Conservation (phyloP, 148 eudicot genomes). For the Dysphania ambrosioides region DNA sequence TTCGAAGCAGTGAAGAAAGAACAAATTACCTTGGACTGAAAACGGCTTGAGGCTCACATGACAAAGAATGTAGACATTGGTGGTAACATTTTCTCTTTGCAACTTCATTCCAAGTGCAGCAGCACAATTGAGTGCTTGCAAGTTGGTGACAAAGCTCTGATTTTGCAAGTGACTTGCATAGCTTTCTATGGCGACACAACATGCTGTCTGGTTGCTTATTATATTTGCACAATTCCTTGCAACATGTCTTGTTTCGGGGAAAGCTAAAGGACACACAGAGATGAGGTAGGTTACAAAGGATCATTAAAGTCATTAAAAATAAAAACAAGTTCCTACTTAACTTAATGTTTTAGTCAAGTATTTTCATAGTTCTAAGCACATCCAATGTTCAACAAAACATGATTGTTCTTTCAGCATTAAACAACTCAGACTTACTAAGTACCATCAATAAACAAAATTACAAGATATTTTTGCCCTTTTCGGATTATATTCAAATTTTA, state of each 20-base stretch:
- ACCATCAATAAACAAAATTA: neutral
- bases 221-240: conserved; percentile 49
- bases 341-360: neutral
- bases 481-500: neutral
- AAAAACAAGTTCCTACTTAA: neutral
- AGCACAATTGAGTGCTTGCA: conserved; percentile 97
- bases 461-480: neutral
- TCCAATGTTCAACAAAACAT: neutral
- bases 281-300: conserved; percentile 15
- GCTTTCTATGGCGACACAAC: conserved; percentile 63
- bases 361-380: neutral
- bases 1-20: neutral
- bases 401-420: neutral
- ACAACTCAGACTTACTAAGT: neutral
- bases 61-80: conserved; percentile 70
- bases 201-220: conserved; percentile 45
- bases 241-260: conserved; percentile 57
- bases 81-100: conserved; percentile 66
- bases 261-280: conserved; percentile 82
- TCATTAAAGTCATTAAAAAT: conserved; percentile 1
- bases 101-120: conserved; percentile 76
- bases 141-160: conserved; percentile 88
- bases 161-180: conserved; percentile 81
- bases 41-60: conserved; percentile 89
- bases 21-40: conserved; percentile 78